Conservation (phyloP, 768 basidiomycete genomes). For the Rhodotorula graminis region DNA sequence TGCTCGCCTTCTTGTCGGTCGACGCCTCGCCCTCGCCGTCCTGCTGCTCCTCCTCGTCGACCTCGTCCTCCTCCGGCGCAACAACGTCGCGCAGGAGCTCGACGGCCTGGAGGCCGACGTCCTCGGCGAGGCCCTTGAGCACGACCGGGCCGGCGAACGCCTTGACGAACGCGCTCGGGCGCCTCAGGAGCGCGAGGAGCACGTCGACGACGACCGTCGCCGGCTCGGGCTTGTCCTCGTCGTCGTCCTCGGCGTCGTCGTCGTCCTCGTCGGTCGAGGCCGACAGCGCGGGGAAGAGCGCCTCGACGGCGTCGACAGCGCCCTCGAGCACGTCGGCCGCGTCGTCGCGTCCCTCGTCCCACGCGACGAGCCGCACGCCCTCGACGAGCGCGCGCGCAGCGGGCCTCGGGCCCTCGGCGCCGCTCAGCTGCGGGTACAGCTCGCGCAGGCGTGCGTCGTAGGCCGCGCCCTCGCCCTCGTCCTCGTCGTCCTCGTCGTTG, state of each 20-base stretch:
- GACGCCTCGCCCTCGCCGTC: conserved; percentile 1
- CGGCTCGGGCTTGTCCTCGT: conserved; percentile 56
- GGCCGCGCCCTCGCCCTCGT: conserved; percentile 49
- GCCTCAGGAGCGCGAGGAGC: conserved; percentile 85
- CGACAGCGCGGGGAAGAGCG: conserved; percentile 51
- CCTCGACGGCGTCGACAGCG: conserved; percentile 54
- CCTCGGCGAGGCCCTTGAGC: conserved; percentile 54
- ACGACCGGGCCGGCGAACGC: conserved; percentile 67
- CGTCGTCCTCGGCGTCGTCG: conserved; percentile 40
- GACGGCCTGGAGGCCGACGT: conserved; percentile 43
- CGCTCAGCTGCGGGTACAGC: conserved; percentile 15
- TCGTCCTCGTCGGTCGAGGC: conserved; percentile 12
- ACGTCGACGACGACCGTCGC: conserved; percentile 80
- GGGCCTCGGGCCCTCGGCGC: conserved; percentile 1
- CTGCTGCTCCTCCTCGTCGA: conserved; percentile 14
- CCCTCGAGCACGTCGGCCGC: conserved; percentile 64
- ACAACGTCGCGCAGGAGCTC: conserved; percentile 45
- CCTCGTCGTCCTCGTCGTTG: conserved; percentile 18
- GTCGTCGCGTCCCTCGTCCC: conserved; percentile 60
- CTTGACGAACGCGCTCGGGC: conserved; percentile 72
- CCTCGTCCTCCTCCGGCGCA: conserved; percentile 49
- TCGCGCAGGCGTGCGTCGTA: conserved; percentile 50
- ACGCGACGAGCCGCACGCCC: conserved; percentile 64
- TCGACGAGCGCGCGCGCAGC: conserved; percentile 29
- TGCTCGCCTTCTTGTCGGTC: conserved; percentile 38